These are phyloP conservation scores for Senna tora DNA, from an alignment of 306 rosid species.

Conservation along the genomic window DNA sequence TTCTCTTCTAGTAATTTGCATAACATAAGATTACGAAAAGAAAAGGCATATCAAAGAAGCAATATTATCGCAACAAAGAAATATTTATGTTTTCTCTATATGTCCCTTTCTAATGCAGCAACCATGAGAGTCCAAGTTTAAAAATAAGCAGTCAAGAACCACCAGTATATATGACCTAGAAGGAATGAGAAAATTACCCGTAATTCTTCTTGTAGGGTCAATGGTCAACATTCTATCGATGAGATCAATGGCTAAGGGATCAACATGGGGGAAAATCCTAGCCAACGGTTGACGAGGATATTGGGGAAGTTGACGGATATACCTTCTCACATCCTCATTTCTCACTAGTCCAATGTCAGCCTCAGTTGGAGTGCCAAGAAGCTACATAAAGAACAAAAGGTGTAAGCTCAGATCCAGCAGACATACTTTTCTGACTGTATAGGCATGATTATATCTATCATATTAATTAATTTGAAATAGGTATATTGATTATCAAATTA, in stretches of 20 bases:
- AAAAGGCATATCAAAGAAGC: not conserved
- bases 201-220: slow-evolving; percentile 83
- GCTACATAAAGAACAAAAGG: slow-evolving; percentile 50
- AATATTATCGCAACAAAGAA: not conserved
- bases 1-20: not conserved
- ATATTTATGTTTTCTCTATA: not conserved
- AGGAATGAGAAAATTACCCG: slow-evolving; percentile 60
- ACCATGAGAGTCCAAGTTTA: slow-evolving; percentile 9
- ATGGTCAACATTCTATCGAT: slow-evolving; percentile 86
- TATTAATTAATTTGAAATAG: slow-evolving; percentile 11
- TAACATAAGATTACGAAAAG: not conserved
- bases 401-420: not conserved
- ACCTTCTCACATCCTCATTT: slow-evolving; percentile 81
- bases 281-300: slow-evolving; percentile 79
- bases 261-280: slow-evolving; percentile 73
- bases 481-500: slow-evolving; percentile 18
- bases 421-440: not conserved
- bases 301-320: slow-evolving; percentile 73
- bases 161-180: slow-evolving; percentile 22
- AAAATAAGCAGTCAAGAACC: not conserved
- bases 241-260: slow-evolving; percentile 84
- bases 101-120: slow-evolving; percentile 11
- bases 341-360: slow-evolving; percentile 80
- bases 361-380: slow-evolving; percentile 92
- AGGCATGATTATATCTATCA: slow-evolving; percentile 13